Base-by-base conservation (phyloP, 2,329 filamentous ascomycete genomes). In the Fusarium staphyleae region DNA sequence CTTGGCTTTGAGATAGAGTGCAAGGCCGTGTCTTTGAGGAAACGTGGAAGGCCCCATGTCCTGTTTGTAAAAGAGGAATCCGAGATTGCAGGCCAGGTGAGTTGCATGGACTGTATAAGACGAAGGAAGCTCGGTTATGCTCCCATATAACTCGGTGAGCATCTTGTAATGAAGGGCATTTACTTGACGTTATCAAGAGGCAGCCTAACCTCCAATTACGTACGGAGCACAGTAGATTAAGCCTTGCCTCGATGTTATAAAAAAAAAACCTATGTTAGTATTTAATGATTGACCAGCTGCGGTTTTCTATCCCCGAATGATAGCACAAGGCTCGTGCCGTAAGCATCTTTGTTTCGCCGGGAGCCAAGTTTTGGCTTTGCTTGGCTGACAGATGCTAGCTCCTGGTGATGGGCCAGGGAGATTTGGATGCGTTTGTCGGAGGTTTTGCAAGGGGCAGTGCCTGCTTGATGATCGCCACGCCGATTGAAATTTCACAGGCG, bases 401-500 rank as follows among this genome's bases (percentile, higher is more conserved):
- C 19, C 7, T 22, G 19, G n/a, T 22, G 19, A 22, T 22, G 19
- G 19, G 19, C 19, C 19, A 4, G 19, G 35, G 54, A 49, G 49
- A n/a, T n/a, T n/a, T n/a, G n/a, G n/a, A n/a, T n/a, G n/a, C 49
- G 37, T 34, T 46, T 41, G 40, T 22, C 24, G 35, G 33, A 32
- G 48, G 14, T 28, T 40, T 22, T n/a, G 40, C 45, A 22, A 45
- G 39, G 52, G 30, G 11, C 15, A 42, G 32, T 33, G 44, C 33
- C 7, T 57, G 32, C 40, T 47, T 18, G 50, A 30, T 22, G 66
- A 68, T 67, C 64, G 34, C 51, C 51, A 44, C 57, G 67, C 53
- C 65, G 65, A 69, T 69, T 66, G 59, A 69, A 69, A 69, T 69
- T 66, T 67, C 53, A 28, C 44, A 47, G 16, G 39, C 39, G n/a